Base-by-base conservation (phyloP, 208 protist species). In the Eutreptiella sp. region DNA sequence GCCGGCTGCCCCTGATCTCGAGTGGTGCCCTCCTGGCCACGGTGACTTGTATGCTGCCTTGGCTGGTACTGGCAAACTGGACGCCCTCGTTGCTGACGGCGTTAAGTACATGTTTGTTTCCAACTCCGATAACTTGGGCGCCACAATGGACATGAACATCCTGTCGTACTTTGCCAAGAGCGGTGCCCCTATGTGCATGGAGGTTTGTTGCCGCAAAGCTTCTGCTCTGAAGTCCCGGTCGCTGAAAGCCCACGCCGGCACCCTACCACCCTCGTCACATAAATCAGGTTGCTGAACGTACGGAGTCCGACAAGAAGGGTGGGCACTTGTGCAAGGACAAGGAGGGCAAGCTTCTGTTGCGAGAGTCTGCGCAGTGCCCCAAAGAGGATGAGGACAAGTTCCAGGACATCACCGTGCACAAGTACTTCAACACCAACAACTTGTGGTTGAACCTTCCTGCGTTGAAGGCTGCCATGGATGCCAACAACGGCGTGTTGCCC, bases 401-500 rank as follows among this genome's bases (percentile, higher is more conserved):
- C 78, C 92, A 96, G 63, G 84, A 93, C 55, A 91, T 99, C 53
- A 67, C 73, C 41, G 96, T 94, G 65, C 94, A 98, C 79, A 80
- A 81, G 39, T 93, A 96, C 73, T 99, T 99, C 77, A 99, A 99
- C 76, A 99, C 96, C 16, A 99, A 99, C 81, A 99, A 99, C 79
- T 63, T 99, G 31, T 99, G 95, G 95, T 64, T 99, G 19, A 75
- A 88, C 47, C 71, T 99, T 21, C 59, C 69, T 7, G 79, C 87
- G 32, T 79, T 97, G 38, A 60, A 58, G 53, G 62, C 52, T 28
- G 59, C 70, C 43, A 84, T 90, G 77, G 71, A 85, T 27, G 21
- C 55, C 34, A 32, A 84, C 47, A 43, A 63, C 26, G 82, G 79
- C 48, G 70, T 69, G 14, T 70, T 91, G 7, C 75, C 72, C 19